Base-by-base conservation (phyloP, 495 filamentous ascomycete genomes). In the Penicillium antarcticum region DNA sequence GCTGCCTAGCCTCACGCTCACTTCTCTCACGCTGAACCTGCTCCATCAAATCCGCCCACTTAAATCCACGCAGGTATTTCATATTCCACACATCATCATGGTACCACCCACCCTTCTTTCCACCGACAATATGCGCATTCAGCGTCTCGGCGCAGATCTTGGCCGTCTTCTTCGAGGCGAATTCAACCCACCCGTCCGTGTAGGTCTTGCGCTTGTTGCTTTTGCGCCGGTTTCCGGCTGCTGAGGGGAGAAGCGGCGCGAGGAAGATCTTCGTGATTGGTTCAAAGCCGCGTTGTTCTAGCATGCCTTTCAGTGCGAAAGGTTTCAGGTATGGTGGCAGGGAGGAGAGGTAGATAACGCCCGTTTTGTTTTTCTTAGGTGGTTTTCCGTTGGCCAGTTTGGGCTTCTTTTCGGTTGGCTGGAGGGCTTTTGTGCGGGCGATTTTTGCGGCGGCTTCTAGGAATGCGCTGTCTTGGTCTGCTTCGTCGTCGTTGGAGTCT, bases 291-390 rank as follows among this genome's bases (percentile, higher is more conserved):
- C 92, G 87, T 2, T 81, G 80, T 40, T 88, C 80, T 29, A 98
- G 80, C 12, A 96, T 80, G 7, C 81, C 78, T 42, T 88, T 86
- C 16, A 97, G 69, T 37, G 91, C 90, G 38, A 76, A 74, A 13
- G 95, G 95, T 61, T 94, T 95, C 80, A 98, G 90, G 68, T 95
- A 97, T 7, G 94, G 94, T 10, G 95, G 94, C 18, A 96, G 79
- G 37, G 92, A 87, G 3, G 90, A 95, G 45, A 97, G 74, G 64
- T 97, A 97, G 43, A 97, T 72, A 4, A 96, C 85, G 33, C 92
- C 92, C 0, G 87, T 86, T 57, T 75, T 70, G 35, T 72, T 65
- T 36, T 71, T 70, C 55, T 68, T 67, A 14, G 53, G 47, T 9
- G 34, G 19, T 42, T 56, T 31, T 10, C 58, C 13, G 48, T 40